Conservation (phyloP, 2,329 filamentous ascomycete species). For the Stenocarpella maydis region DNA sequence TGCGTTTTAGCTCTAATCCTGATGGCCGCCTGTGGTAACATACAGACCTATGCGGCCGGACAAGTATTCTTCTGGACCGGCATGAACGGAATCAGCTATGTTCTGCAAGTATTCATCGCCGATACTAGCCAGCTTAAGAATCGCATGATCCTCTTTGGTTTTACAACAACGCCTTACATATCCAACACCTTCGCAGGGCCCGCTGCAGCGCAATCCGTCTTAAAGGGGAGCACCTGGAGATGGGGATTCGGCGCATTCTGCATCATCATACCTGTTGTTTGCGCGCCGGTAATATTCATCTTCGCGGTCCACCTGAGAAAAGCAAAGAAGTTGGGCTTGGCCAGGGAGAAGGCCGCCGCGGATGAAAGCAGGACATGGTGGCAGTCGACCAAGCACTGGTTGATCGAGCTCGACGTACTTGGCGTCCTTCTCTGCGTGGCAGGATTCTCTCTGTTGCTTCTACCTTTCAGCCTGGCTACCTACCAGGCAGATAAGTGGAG, state of each 20-base stretch:
- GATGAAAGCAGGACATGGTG: slow-evolving; percentile 3
- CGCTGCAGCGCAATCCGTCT: neutral
- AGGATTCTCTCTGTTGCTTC: slow-evolving; percentile 13
- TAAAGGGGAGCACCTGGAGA: slow-evolving; percentile 10
- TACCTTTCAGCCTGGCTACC: slow-evolving; percentile 28
- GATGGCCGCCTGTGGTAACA: slow-evolving; percentile 24
- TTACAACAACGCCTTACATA: slow-evolving; percentile 24
- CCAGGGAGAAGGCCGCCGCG: neutral
- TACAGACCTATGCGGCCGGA: slow-evolving; percentile 22
- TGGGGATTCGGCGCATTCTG: slow-evolving; percentile 12
- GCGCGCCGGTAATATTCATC: slow-evolving; percentile 1
- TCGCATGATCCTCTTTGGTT: slow-evolving; percentile 23
- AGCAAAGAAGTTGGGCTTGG: slow-evolving; percentile 12
- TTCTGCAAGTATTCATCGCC: slow-evolving; percentile 13
- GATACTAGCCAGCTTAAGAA: slow-evolving; percentile 26
- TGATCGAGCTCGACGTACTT: neutral
- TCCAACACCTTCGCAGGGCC: slow-evolving; percentile 22
- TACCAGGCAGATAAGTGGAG: slow-evolving; percentile 29
- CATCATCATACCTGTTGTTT: slow-evolving; percentile 17
- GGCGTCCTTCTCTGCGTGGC: slow-evolving; percentile 23
- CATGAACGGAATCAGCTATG: slow-evolving; percentile 25
- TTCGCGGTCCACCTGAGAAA: slow-evolving; percentile 11
- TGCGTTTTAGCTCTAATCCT: slow-evolving; percentile 9
- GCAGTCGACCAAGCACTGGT: slow-evolving; percentile 7
- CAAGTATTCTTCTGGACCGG: slow-evolving; percentile 30